Evolutionary conservation across 108 stramenopile species (phyloP).

Genomic region (Pseudonitzschia multiseries): DNA sequence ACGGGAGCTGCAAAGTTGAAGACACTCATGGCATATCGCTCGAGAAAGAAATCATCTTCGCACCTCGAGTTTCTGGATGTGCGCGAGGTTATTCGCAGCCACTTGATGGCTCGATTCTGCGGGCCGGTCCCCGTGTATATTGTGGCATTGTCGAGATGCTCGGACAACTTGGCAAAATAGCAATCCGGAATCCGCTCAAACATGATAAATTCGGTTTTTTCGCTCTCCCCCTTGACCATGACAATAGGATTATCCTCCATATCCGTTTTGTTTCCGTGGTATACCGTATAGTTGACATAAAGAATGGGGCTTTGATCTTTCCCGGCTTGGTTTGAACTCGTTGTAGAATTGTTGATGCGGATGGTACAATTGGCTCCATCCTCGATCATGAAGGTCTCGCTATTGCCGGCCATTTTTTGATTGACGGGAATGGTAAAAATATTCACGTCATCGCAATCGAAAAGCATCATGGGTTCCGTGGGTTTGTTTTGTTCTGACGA

Average conservation of each 20-base stretch:
- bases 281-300: conserved; percentile 5
- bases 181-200: background rate
- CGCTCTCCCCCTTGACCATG: background rate
- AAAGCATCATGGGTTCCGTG: background rate
- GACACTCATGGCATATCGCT: background rate
- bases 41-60: background rate
- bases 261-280: background rate
- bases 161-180: background rate
- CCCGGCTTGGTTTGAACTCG: background rate
- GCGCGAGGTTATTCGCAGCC: background rate
- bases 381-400: background rate
- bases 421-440: background rate
- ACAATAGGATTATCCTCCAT: background rate
- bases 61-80: background rate
- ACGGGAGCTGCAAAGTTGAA: conserved; percentile 6
- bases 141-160: background rate
- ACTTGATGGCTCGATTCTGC: conserved; percentile 2
- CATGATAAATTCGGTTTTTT: background rate
- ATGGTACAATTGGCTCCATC: conserved; percentile 6
- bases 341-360: background rate
- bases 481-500: background rate
- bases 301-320: background rate
- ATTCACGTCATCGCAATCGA: conserved; percentile 1
- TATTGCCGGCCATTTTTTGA: background rate
- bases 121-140: background rate